phyloP scores from a whole-genome alignment of 2,329 filamentous ascomycete genomes.

The Cercospora janseana region DNA sequence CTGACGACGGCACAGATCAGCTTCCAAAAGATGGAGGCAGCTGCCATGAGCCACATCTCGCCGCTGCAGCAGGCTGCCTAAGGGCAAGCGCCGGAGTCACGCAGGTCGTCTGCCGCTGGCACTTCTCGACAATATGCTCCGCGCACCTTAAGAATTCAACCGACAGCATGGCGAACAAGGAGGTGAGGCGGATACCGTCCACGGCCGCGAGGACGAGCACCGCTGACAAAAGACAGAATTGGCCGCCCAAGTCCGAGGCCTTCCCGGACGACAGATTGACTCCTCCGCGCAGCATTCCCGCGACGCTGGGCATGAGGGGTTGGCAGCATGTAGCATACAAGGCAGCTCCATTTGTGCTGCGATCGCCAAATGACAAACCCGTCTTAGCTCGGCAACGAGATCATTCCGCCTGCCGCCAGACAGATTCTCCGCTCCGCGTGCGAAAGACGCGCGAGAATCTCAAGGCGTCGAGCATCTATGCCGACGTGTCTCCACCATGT shows the following conservation, averaged over 20 bases:
- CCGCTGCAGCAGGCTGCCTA: conserved; percentile 10
- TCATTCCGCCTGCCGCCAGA: conserved; percentile 34
- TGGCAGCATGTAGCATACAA: conserved; percentile 25
- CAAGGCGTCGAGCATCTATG: conserved; percentile 24
- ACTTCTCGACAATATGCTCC: conserved; percentile 1
- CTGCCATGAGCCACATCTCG: conserved; percentile 25
- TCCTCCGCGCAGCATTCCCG: conserved; percentile 19
- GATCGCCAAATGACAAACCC: conserved; percentile 35
- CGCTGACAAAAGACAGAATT: conserved; percentile 25
- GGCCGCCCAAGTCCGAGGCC: conserved; percentile 21
- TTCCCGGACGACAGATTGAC: conserved; percentile 19
- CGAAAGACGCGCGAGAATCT: conserved; percentile 40
- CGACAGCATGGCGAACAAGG: conserved; percentile 32
- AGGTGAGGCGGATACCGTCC: conserved; percentile 28
- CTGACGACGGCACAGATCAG: conserved; percentile 28
- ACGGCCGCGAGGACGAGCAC: neutral
- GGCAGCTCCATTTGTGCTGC: conserved; percentile 24
- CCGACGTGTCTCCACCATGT: conserved; percentile 32
- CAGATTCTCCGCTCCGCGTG: conserved; percentile 36
- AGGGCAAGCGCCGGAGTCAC: neutral
- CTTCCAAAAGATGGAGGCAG: conserved; percentile 33
- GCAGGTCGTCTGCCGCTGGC: neutral
- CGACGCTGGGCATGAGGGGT: conserved; percentile 22
- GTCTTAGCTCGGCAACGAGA: conserved; percentile 33
- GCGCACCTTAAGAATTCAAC: neutral